Conservation (phyloP, 192 early-diverging fungal species). For the Gryganskiella cystojenkinii region DNA sequence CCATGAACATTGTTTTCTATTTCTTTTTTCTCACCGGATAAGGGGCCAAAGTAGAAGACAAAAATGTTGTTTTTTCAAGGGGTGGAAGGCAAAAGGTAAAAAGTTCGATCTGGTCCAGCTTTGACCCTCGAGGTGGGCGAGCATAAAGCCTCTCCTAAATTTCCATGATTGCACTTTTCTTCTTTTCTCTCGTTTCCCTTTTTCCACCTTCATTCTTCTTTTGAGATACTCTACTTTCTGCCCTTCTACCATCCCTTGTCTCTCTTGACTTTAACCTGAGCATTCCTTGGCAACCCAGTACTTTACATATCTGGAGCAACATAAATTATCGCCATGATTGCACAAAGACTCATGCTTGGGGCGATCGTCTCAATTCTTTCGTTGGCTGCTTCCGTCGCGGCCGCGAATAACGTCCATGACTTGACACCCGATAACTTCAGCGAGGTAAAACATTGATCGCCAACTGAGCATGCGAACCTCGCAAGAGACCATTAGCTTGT, state of each 20-base stretch:
- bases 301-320: neutral
- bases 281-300: too few relatives aligned
- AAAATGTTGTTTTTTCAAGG: neutral
- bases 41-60: neutral
- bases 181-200: neutral
- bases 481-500: neutral
- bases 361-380: slow-evolving; percentile 9
- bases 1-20: neutral
- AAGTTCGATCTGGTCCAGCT: neutral
- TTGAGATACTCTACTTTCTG: neutral
- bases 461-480: too few relatives aligned
- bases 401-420: slow-evolving; percentile 41
- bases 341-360: neutral
- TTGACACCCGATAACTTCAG: slow-evolving; percentile 67
- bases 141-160: neutral
- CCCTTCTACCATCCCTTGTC: neutral
- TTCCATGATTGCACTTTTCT: neutral
- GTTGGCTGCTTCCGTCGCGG: slow-evolving; percentile 3
- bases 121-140: too few relatives aligned
- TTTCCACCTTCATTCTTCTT: neutral
- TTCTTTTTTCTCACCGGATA: slow-evolving; percentile 5
- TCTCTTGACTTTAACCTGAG: too few relatives aligned
- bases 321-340: slow-evolving; percentile 9
- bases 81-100: neutral
- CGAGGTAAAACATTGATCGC: slow-evolving; percentile 69